Percentiles rank a stretch among this genome's conserved stretches.
Conservation (phyloP, 176 grass and related monocot genomes). For the Dactylis glomerata region DNA sequence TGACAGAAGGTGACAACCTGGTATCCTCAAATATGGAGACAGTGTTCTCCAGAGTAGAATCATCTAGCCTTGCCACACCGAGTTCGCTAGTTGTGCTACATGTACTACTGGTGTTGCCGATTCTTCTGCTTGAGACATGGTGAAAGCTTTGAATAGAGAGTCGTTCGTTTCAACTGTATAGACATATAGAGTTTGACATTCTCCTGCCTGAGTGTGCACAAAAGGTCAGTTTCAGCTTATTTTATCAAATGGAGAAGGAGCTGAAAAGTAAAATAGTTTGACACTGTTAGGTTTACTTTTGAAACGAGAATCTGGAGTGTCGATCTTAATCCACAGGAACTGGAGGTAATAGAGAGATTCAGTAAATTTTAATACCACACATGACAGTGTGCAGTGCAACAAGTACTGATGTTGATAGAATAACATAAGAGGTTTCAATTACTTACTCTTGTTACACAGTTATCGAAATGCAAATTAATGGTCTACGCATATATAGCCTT, state of each 20-base stretch:
- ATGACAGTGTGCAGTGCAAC: not conserved
- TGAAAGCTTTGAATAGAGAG: not conserved
- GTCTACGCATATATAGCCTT: not conserved
- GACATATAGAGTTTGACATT: not conserved
- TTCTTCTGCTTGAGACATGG: slow-evolving; percentile 5
- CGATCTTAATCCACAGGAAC: not conserved
- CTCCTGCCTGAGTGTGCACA: not conserved
- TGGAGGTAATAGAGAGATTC: not conserved
- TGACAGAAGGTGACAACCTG: not conserved
- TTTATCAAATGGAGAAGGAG: not conserved
- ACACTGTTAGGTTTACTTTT: not conserved
- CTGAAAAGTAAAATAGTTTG: not conserved
- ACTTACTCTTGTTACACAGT: too few species aligned
- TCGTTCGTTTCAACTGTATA: not conserved
- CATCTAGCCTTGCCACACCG: not conserved
- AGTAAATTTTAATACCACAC: not conserved
- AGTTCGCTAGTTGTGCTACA: not conserved
- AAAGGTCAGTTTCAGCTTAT: not conserved
- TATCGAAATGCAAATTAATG: too few species aligned
- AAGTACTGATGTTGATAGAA: not conserved
- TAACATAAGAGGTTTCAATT: too few species aligned
- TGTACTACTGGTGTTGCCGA: not conserved
- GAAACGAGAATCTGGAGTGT: not conserved
- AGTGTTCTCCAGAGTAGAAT: slow-evolving; percentile 8
- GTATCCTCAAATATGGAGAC: not conserved